Evolutionary conservation across 2,329 filamentous ascomycete species (phyloP), one percentile per base, ranked within the genome.

Genomic region (Exophiala sp.): DNA sequence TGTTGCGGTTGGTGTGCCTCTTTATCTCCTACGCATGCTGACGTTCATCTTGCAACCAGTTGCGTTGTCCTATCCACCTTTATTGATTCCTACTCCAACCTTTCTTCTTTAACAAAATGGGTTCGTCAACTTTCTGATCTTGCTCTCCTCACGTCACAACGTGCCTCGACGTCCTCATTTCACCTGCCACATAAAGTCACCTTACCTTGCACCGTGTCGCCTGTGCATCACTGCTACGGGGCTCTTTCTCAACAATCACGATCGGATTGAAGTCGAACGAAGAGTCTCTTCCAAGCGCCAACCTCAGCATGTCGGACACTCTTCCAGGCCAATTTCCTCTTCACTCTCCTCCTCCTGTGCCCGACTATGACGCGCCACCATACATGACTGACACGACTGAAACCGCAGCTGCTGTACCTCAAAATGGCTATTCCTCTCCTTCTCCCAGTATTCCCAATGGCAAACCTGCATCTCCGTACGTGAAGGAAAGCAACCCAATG

Each of bases 401-500:
- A 59, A 66, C 63, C 45, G 62, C 67, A 61, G 65, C 67, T 60
- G 63, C 67, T 45, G 61, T 69, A 3, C 29, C 41, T 46, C 60
- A 61, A 48, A 66, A 67, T 54, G 65, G 63, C 58, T 57, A 62
- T 12, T 62, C 70, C 40, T 73, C 69, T 43, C 68, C 74, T 35
- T 67, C 69, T 18, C 68, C 71, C 47, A 70, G 66, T 65, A 60
- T 62, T 29, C 65, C 69, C 55, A 76, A 77, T 65, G 80, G 78
- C 69, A 79, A 78, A 66, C 72, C 75, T 48, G 69, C 76, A 32
- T 78, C 80, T 60, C 80, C 80, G 54, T 75, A 76, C 64, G 78
- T 81, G 62, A 79, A 83, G 65, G 77, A 78, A 67, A 81, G 77
- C 70, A 83, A 79, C 68, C 75, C 78, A 41, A 78, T 82, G 75